Evolutionary conservation across 495 filamentous ascomycete genomes (phyloP).

Genomic region (Chaetomium cochliodes): DNA sequence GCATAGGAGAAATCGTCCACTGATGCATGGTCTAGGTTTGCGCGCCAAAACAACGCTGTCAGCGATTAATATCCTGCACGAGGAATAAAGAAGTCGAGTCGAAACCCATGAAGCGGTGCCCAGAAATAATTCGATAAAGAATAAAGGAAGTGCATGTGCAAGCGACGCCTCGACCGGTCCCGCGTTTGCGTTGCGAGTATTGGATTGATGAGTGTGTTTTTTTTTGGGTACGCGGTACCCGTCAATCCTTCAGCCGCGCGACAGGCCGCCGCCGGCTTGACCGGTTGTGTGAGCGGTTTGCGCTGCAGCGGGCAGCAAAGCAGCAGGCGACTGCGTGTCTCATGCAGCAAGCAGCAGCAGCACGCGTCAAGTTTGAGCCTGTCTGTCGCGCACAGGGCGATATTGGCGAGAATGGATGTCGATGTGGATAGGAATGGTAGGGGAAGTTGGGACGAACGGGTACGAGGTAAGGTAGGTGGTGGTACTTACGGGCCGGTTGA

Average conservation of each 20-base stretch:
- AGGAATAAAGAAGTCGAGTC: not conserved
- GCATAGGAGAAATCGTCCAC: slow-evolving; percentile 51
- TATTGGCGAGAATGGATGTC: not conserved
- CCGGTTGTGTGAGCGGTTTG: not conserved
- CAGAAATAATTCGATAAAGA: not conserved
- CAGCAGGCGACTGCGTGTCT: not conserved
- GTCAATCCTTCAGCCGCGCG: slow-evolving; percentile 7
- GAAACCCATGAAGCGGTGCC: not conserved
- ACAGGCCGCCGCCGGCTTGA: not conserved
- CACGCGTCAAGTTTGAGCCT: slow-evolving; percentile 14
- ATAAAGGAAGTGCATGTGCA: not conserved
- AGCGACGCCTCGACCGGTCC: not conserved
- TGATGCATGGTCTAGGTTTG: slow-evolving; percentile 50
- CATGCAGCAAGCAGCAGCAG: slow-evolving; percentile 6
- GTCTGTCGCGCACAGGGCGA: no score
- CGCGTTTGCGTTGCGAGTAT: not conserved
- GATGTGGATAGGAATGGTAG: not conserved
- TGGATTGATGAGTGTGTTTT: slow-evolving; percentile 1
- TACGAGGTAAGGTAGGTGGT: not conserved
- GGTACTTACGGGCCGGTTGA: slow-evolving; percentile 32
- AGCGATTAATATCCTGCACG: slow-evolving; percentile 18
- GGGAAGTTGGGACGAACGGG: not conserved
- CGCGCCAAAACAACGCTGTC: slow-evolving; percentile 23
- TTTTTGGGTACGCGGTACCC: slow-evolving; percentile 12
- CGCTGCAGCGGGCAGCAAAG: not conserved